phyloP scores from a whole-genome alignment of 176 grass and related monocot species.

The Avena atlantica region DNA sequence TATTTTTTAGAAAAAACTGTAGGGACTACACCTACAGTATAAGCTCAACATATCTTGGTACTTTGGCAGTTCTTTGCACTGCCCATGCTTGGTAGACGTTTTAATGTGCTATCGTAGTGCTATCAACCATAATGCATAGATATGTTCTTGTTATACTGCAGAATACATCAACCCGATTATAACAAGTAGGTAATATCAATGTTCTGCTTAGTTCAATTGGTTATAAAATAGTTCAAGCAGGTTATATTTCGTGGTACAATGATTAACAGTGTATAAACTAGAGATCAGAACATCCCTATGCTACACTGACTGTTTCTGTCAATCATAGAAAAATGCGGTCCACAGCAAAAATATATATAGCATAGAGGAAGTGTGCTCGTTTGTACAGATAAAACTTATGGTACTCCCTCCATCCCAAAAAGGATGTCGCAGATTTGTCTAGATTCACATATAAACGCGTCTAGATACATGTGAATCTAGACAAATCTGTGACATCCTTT shows the following conservation, averaged over 20 bases:
- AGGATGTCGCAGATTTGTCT: too few species aligned
- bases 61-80: conserved; percentile 3
- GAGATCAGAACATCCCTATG: not conserved
- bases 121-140: not conserved
- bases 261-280: not conserved
- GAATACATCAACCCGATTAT: not conserved
- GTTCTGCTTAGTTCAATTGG: not conserved
- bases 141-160: not conserved
- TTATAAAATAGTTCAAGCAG: conserved; percentile 12
- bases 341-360: not conserved
- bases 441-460: too few species aligned
- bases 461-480: too few species aligned
- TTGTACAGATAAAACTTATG: not conserved
- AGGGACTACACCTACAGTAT: not conserved
- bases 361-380: not conserved
- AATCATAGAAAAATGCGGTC: not conserved
- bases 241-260: not conserved
- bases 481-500: too few species aligned
- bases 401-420: not conserved
- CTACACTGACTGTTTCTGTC: not conserved
- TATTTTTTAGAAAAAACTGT: conserved; percentile 10
- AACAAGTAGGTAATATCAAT: not conserved
- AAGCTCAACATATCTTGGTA: not conserved
- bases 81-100: not conserved
- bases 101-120: not conserved